Percentiles rank a stretch among this genome's conserved stretches.
Evolutionary conservation across 169 alveolate genomes (phyloP).

Genomic region (Plasmodium gaboni): DNA sequence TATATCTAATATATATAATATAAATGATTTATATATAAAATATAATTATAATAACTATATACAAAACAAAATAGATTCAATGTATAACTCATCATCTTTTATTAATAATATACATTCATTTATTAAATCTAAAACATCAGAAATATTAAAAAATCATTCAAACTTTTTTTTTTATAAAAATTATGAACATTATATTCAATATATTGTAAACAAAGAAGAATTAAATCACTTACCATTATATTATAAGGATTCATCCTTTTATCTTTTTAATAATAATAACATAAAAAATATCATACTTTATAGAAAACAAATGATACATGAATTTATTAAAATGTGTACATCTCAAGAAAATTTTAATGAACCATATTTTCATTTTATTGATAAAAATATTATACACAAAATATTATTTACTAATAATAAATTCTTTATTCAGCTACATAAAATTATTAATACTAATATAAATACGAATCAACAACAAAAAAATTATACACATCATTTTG

Average conservation of each 20-base stretch:
- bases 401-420: slow-evolving; percentile 54
- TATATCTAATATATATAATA: too few species aligned
- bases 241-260: slow-evolving; percentile 47
- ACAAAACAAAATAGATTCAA: too few species aligned
- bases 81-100: too few species aligned
- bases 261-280: slow-evolving; percentile 39
- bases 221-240: slow-evolving; percentile 43
- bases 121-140: too few species aligned
- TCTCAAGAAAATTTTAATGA: slow-evolving; percentile 1
- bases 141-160: slow-evolving; percentile 11
- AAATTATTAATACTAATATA: slow-evolving; percentile 1
- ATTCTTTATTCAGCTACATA: slow-evolving; percentile 1
- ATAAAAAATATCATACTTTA: slow-evolving; percentile 63
- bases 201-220: slow-evolving; percentile 29
- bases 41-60: too few species aligned
- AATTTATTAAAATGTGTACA: slow-evolving; percentile 38
- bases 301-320: slow-evolving; percentile 69
- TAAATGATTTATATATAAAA: too few species aligned
- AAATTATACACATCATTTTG: not conserved
- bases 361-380: slow-evolving; percentile 28
- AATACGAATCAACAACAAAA: not conserved
- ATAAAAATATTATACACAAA: slow-evolving; percentile 35
- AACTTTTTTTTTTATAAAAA: slow-evolving; percentile 59
- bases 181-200: slow-evolving; percentile 59
- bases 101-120: too few species aligned